Conservation (phyloP, 495 filamentous ascomycete species). For the Penicillium roqueforti region DNA sequence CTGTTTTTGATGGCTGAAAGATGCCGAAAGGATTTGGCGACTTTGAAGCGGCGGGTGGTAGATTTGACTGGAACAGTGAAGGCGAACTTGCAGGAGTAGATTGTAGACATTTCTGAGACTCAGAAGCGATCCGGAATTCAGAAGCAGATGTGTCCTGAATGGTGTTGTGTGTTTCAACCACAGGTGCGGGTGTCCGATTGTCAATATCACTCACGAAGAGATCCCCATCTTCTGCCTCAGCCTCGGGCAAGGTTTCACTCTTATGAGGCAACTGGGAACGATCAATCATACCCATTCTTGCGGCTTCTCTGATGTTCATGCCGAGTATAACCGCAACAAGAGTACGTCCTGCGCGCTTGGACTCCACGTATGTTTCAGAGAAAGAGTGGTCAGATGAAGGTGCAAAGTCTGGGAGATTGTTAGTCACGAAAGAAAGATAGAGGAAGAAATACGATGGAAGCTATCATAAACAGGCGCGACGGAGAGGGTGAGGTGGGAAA, state of each 20-base stretch:
- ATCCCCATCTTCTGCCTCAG: conserved; percentile 28
- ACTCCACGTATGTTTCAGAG: conserved; percentile 47
- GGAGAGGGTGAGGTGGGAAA: background rate
- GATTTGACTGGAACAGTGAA: conserved; percentile 10
- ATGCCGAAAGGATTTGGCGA: conserved; percentile 18
- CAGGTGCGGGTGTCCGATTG: conserved; percentile 22
- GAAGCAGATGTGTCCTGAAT: conserved; percentile 1
- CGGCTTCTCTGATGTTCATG: conserved; percentile 46
- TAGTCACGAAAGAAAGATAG: background rate
- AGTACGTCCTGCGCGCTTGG: conserved; percentile 47
- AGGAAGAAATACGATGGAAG: background rate
- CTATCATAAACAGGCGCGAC: background rate
- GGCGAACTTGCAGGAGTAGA: conserved; percentile 1
- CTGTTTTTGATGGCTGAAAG: conserved; percentile 3
- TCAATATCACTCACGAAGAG: conserved; percentile 45
- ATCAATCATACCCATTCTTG: conserved; percentile 45
- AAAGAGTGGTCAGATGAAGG: conserved; percentile 48
- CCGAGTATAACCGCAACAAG: conserved; percentile 50
- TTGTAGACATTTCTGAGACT: conserved; percentile 16
- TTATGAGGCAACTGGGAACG: conserved; percentile 24
- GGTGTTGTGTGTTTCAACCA: conserved; percentile 5
- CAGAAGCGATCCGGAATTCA: background rate
- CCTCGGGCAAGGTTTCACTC: conserved; percentile 1
- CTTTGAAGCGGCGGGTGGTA: conserved; percentile 1
- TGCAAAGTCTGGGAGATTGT: conserved; percentile 31